Conservation (phyloP, 2,329 filamentous ascomycete species). For the Fusarium humuli region DNA sequence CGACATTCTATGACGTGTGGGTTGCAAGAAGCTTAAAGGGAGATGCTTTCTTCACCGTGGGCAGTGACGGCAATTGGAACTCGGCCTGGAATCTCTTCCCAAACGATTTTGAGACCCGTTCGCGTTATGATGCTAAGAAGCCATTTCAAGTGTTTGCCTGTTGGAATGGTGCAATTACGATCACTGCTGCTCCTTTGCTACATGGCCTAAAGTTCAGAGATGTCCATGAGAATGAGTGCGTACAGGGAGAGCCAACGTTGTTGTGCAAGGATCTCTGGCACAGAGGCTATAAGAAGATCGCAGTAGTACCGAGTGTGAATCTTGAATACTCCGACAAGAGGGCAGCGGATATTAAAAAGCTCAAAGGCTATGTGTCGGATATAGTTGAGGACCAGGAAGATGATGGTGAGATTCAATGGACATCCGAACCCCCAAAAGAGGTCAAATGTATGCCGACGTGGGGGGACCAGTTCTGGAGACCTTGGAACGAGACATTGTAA, state of each 20-base stretch:
- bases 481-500: slow-evolving; percentile 49
- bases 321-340: slow-evolving; percentile 64
- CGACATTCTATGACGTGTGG: slow-evolving; percentile 70
- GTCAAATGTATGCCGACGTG: slow-evolving; percentile 62
- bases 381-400: slow-evolving; percentile 48
- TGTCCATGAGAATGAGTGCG: slow-evolving; percentile 57
- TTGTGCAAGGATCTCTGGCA: slow-evolving; percentile 70
- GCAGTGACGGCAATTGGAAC: no score
- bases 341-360: slow-evolving; percentile 59
- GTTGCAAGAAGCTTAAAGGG: slow-evolving; percentile 64
- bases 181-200: slow-evolving; percentile 61
- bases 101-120: slow-evolving; percentile 52
- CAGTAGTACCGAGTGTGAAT: slow-evolving; percentile 67
- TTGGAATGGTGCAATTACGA: slow-evolving; percentile 68
- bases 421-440: slow-evolving; percentile 52
- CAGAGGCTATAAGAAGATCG: slow-evolving; percentile 62
- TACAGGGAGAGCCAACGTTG: slow-evolving; percentile 65
- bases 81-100: slow-evolving; percentile 64
- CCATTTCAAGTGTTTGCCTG: slow-evolving; percentile 71
- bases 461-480: slow-evolving; percentile 55
- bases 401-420: slow-evolving; percentile 56
- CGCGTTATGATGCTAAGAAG: slow-evolving; percentile 50
- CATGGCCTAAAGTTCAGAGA: slow-evolving; percentile 59
- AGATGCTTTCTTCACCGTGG: no score
- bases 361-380: slow-evolving; percentile 61